Base-by-base conservation (phyloP, 306 rosid species). In the Quercus engelmannii region DNA sequence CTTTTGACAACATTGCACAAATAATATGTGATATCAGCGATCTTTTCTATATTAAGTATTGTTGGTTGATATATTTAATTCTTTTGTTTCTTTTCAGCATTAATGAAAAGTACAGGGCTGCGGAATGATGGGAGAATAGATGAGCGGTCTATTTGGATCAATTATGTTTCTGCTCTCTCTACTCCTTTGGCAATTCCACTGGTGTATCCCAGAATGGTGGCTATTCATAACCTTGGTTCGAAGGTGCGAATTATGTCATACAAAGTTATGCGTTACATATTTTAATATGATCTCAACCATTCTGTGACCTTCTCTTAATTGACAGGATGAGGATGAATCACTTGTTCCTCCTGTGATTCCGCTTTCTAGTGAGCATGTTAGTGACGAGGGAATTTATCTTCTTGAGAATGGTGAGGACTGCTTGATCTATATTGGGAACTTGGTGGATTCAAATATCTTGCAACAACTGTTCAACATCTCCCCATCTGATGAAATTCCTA, bases 401-500 rank as follows among this genome's bases (percentile, higher is more conserved):
- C 94, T 95, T 18, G 99, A 95, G 85, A 93, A 95, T 26, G 99
- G 99, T 70, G 89, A 86, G 62, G 97, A 95, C 80, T 90, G 99
- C 86, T 93, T 91, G 81, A 84, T 93, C 85, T 93, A 90, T 75
- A 52, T 89, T 76, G 98, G 99, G 71, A 91, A 81, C 83, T 80
- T 87, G 41, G 99, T 82, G 78, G 91, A 75, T 83, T 71, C 87
- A 38, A 88, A 87, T 62, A 83, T 76, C 56, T 81, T 95, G 86
- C 87, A 84, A 78, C 89, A 83, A 84, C 83, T 95, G 74, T 95
- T 95, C 79, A 91, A 96, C 73, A 84, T 91, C 82, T 54, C 88
- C 78, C 80, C 98, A 21, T 85, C 86, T 83, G 92, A 90, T 35
- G 92, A 87, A 88, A 87, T 93, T 81, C 92, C 98, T 70, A 75